Base-by-base conservation (phyloP, 176 grass and related monocot species). In the Leersia perrieri region DNA sequence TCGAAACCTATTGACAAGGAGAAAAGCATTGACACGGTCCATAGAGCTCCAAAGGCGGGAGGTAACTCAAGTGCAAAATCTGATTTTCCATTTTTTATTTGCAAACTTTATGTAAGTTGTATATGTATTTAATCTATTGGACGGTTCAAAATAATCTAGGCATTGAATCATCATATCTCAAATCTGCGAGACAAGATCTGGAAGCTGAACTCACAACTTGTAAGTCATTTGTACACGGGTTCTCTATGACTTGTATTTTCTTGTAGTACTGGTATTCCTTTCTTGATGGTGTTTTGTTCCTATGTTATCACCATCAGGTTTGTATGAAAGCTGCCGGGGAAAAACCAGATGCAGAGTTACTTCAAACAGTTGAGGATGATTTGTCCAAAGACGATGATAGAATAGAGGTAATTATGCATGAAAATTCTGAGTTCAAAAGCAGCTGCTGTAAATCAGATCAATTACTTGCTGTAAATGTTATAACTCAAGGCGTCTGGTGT, bases 1-100 rank as follows among this genome's bases (percentile, higher is more conserved):
- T 33, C 78, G 71, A 60, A 93, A 93, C 75, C 81, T 98, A 63
- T 83, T 95, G 66, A 89, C 88, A 74, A 89, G 84, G 88, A 89
- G 88, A 55, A 79, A 91, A 34, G 95, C 95, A 79, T 82, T 98
- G 81, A 88, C 88, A 51, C 86, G 92, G 51, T 95, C 96, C 47
- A 95, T 95, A 76, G 96, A 98, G 84, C 90, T 98, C 49, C 96
- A 98, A 71, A 91, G 96, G 78, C 82, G 88, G 14, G 96, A 98
- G 92, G 96, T 95, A 86, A 82, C 35, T 88, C 63, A 44, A 83
- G 5, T 60, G 20, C 62, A 76, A 67, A 58, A 26, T 76, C 11
- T 41, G 33, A 27, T 84, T 22, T 57, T 60, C 33, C 39, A 1
- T 30, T 75, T 57, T 58, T 25, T 58, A 58, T 58, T 22, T 58